Percentiles rank a stretch among this genome's conserved stretches.
These are phyloP conservation scores for Dendrostoma leiphaemia DNA, from an alignment of 2,329 filamentous ascomycete species.

Conservation along the genomic window DNA sequence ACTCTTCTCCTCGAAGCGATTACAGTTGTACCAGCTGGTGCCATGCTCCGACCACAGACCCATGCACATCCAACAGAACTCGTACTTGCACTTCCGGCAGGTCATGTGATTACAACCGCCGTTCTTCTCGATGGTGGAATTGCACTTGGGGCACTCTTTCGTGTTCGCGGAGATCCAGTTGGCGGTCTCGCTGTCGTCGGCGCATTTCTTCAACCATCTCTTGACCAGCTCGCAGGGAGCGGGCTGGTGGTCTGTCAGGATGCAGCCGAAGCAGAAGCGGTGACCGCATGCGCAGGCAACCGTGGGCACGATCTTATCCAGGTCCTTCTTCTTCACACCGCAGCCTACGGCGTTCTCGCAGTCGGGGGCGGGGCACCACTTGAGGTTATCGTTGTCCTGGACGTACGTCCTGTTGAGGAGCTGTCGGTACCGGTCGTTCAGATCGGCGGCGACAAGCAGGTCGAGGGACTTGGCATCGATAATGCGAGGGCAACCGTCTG, in stretches of 20 bases:
- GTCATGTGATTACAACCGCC: slow-evolving; percentile 98
- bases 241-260: slow-evolving; percentile 85
- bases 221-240: slow-evolving; percentile 89
- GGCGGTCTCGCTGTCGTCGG: slow-evolving; percentile 95
- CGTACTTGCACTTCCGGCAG: slow-evolving; percentile 90
- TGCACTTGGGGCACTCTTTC: slow-evolving; percentile 94
- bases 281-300: slow-evolving; percentile 83
- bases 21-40: slow-evolving; percentile 99
- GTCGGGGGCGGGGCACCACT: slow-evolving; percentile 98
- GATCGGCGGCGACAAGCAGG: slow-evolving; percentile 62
- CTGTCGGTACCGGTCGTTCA: slow-evolving; percentile 69
- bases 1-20: slow-evolving; percentile 93
- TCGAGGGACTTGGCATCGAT: slow-evolving; percentile 88
- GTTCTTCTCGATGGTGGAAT: slow-evolving; percentile 98
- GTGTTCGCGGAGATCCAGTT: slow-evolving; percentile 99
- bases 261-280: slow-evolving; percentile 94
- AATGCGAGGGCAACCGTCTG: slow-evolving; percentile 82
- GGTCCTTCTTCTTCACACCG: slow-evolving; percentile 79
- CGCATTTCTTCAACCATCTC: slow-evolving; percentile 96
- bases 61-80: slow-evolving; percentile 99
- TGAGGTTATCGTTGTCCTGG: slow-evolving; percentile 91
- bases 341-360: slow-evolving; percentile 93
- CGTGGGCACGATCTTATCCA: slow-evolving; percentile 82
- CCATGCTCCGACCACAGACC: slow-evolving; percentile 97
- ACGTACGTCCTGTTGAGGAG: slow-evolving; percentile 93